A percentile compares a stretch with the other conserved stretches of the same genome.
These are phyloP conservation scores for Rubia balearica DNA, from an alignment of 305 asterid genomes.

Conservation along the genomic window DNA sequence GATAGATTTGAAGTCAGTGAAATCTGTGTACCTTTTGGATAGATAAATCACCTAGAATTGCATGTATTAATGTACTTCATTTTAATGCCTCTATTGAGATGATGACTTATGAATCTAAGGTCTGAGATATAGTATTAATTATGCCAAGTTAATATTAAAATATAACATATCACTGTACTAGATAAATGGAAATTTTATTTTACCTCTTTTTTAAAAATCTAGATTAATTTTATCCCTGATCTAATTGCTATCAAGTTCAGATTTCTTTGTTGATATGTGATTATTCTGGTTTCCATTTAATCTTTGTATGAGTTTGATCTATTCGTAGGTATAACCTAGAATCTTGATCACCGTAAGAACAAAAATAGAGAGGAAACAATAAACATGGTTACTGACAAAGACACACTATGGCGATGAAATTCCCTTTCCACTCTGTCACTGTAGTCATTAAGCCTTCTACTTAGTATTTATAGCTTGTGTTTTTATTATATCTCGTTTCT, in stretches of 20 bases:
- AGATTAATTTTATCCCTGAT: neutral
- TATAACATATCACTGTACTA: neutral
- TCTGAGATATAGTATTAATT: slow-evolving; percentile 2
- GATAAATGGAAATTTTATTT: neutral
- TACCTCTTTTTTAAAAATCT: neutral
- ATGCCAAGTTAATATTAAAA: slow-evolving; percentile 1
- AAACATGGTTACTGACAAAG: neutral
- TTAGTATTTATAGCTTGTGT: no score
- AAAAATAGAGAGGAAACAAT: neutral
- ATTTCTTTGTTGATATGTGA: neutral
- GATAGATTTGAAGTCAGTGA: neutral
- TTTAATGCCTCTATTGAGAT: neutral
- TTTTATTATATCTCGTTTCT: no score
- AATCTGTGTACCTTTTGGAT: neutral
- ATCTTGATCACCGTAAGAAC: neutral
- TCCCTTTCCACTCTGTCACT: neutral
- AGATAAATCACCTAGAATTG: neutral
- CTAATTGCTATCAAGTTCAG: neutral
- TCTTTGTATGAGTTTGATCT: neutral
- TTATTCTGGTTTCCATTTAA: no score
- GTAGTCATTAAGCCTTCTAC: neutral
- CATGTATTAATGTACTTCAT: neutral
- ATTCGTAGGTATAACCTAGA: neutral
- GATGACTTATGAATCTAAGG: neutral
- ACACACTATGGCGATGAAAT: neutral